Evolutionary conservation across 305 asterid species (phyloP).

Genomic region (Fraxinus velutina): DNA sequence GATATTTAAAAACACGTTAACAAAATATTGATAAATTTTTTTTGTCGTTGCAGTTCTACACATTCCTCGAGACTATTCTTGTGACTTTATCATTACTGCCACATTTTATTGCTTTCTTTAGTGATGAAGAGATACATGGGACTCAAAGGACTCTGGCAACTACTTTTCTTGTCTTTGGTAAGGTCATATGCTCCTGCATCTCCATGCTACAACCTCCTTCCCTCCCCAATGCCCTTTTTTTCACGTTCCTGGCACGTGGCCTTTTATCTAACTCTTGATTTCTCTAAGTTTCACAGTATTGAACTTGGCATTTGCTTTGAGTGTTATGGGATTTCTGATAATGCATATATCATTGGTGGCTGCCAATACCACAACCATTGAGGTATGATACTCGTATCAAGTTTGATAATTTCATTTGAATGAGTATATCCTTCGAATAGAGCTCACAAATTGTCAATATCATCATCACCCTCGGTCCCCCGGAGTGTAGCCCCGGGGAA

Average conservation of each 20-base stretch:
- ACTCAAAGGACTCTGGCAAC: slow-evolving; percentile 90
- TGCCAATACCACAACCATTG: slow-evolving; percentile 60
- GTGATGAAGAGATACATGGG: slow-evolving; percentile 87
- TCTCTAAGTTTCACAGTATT: slow-evolving; percentile 35
- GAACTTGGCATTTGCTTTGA: slow-evolving; percentile 63
- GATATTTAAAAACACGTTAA: neutral
- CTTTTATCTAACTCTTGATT: neutral
- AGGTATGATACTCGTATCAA: slow-evolving; percentile 31
- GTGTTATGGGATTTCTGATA: slow-evolving; percentile 56
- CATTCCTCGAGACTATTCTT: slow-evolving; percentile 83
- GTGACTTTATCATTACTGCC: slow-evolving; percentile 77
- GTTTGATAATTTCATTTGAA: neutral
- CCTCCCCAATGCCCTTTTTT: neutral
- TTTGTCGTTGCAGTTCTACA: slow-evolving; percentile 66
- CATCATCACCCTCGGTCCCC: neutral
- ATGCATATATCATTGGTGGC: slow-evolving; percentile 60
- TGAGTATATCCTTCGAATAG: neutral
- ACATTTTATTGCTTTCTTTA: slow-evolving; percentile 78
- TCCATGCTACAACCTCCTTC: neutral
- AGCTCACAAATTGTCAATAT: neutral
- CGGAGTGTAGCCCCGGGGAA: neutral
- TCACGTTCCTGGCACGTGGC: neutral
- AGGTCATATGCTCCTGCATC: slow-evolving; percentile 2
- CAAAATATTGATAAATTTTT: slow-evolving; percentile 10
- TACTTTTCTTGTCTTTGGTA: slow-evolving; percentile 87